Evolutionary conservation across 345 rosid genomes (phyloP).

Genomic region (Salix exigua): DNA sequence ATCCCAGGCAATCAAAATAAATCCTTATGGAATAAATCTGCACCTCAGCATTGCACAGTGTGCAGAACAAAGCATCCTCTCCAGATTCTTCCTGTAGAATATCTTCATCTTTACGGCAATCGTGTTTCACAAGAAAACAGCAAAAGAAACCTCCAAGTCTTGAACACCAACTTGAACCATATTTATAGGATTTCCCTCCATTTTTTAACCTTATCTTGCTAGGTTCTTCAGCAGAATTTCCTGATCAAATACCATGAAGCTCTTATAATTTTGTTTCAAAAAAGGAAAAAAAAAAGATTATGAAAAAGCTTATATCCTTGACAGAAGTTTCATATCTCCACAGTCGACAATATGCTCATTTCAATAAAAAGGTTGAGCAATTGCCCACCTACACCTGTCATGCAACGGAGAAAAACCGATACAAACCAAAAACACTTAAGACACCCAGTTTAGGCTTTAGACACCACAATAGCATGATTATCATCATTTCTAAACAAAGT

Average conservation of each 20-base stretch:
- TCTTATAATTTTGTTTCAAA: background rate
- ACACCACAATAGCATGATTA: background rate
- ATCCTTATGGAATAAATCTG: background rate
- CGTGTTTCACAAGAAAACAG: constrained; percentile 55
- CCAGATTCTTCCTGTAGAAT: constrained; percentile 39
- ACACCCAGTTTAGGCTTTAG: background rate
- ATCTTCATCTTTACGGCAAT: constrained; percentile 68
- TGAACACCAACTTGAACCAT: constrained; percentile 45
- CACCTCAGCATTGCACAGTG: constrained; percentile 91
- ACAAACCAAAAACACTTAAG: background rate
- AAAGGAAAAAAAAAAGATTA: background rate
- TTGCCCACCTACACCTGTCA: background rate
- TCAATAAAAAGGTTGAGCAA: background rate
- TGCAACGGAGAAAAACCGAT: background rate
- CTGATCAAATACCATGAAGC: constrained; percentile 34
- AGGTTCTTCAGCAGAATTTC: constrained; percentile 50
- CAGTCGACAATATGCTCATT: background rate
- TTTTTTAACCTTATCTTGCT: constrained; percentile 33
- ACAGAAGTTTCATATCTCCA: background rate
- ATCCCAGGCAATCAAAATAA: background rate
- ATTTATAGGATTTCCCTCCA: constrained; percentile 38
- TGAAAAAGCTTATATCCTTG: background rate
- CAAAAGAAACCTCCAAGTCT: constrained; percentile 54
- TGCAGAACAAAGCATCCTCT: constrained; percentile 81
- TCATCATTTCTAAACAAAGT: background rate